Evolutionary conservation across 306 rosid genomes (phyloP).

Genomic region (Pyrus betulifolia): DNA sequence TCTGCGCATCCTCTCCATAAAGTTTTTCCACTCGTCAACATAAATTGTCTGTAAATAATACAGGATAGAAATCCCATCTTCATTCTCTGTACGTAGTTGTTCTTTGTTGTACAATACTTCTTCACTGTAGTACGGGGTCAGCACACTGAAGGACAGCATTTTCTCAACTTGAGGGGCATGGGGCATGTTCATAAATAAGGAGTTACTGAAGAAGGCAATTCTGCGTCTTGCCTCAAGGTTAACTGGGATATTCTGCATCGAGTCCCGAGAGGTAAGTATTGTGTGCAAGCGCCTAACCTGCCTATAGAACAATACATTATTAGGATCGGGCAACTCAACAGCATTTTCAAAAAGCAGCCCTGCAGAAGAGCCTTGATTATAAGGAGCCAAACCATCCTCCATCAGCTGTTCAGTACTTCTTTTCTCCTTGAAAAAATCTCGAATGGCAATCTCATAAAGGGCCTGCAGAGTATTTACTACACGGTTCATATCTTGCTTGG

Average conservation of each 20-base stretch:
- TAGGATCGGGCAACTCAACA: conserved; percentile 50
- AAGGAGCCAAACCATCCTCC: conserved; percentile 78
- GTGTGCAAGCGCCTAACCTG: conserved; percentile 85
- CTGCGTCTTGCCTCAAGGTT: conserved; percentile 97
- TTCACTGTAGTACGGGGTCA: conserved; percentile 86
- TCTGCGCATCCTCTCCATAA: conserved; percentile 81
- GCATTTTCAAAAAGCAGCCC: conserved; percentile 74
- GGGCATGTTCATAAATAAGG: conserved; percentile 92
- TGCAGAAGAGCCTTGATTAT: conserved; percentile 38
- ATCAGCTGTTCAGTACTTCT: conserved; percentile 51
- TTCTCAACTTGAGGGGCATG: conserved; percentile 98
- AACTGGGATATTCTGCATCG: conserved; percentile 78
- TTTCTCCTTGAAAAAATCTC: conserved; percentile 76
- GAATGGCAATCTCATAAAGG: conserved; percentile 70
- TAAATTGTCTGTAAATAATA: conserved; percentile 83
- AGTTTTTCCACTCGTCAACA: conserved; percentile 93
- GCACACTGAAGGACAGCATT: conserved; percentile 93
- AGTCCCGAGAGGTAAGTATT: conserved; percentile 80
- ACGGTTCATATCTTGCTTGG: conserved; percentile 47
- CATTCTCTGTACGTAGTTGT: conserved; percentile 83
- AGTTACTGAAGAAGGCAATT: conserved; percentile 90
- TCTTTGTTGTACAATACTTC: conserved; percentile 73
- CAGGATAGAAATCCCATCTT: conserved; percentile 79
- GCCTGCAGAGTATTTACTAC: conserved; percentile 86
- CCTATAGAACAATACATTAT: conserved; percentile 63